These are phyloP conservation scores for Candida sanyaensis DNA, from an alignment of 1,139 yeast species.

Conservation along the genomic window DNA sequence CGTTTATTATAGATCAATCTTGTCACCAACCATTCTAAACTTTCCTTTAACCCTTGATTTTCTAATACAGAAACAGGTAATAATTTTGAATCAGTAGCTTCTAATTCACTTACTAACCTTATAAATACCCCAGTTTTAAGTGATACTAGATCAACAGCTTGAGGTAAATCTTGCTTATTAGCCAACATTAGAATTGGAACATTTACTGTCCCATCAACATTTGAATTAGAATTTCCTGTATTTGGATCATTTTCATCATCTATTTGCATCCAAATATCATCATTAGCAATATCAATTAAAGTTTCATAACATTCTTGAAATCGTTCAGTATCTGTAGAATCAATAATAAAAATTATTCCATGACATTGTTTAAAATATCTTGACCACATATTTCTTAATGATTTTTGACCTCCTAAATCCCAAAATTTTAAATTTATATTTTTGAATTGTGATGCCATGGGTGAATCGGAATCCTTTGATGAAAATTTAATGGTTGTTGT, in stretches of 20 bases:
- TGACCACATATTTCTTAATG: slow-evolving; percentile 82
- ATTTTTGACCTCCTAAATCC: slow-evolving; percentile 96
- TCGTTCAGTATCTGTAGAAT: slow-evolving; percentile 81
- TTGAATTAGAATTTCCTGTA: slow-evolving; percentile 30
- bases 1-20: slow-evolving; percentile 76
- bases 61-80: slow-evolving; percentile 87
- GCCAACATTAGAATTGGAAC: slow-evolving; percentile 94
- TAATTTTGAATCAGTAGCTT: slow-evolving; percentile 88
- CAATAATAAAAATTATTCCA: slow-evolving; percentile 89
- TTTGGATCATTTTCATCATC: slow-evolving; percentile 30
- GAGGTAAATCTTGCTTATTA: slow-evolving; percentile 87
- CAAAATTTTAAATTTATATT: slow-evolving; percentile 74
- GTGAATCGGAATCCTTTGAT: slow-evolving; percentile 22
- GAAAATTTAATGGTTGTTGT: slow-evolving; percentile 48
- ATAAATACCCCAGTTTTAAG: slow-evolving; percentile 80
- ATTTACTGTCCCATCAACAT: slow-evolving; percentile 44
- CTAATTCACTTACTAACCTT: slow-evolving; percentile 75
- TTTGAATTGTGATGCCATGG: slow-evolving; percentile 36
- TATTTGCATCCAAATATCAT: slow-evolving; percentile 46
- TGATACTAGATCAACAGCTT: slow-evolving; percentile 72
- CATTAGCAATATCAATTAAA: slow-evolving; percentile 46
- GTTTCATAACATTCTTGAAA: slow-evolving; percentile 80
- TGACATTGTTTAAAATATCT: slow-evolving; percentile 85
- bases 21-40: slow-evolving; percentile 85
- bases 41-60: slow-evolving; percentile 83